Evolutionary conservation across 306 rosid genomes (phyloP).

Genomic region (Cercis canadensis): DNA sequence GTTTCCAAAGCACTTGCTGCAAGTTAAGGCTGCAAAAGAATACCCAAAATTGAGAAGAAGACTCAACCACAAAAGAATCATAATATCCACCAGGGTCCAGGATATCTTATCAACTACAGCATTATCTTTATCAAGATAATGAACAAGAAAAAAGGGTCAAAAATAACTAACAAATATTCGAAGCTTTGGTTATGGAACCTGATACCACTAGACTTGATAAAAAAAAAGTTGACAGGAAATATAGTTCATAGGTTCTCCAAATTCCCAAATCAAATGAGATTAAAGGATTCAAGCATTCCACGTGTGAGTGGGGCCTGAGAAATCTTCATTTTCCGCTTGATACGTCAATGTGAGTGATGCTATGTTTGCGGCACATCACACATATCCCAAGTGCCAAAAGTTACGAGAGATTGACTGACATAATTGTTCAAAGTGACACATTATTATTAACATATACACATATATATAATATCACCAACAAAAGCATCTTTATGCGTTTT

Average conservation of each 20-base stretch:
- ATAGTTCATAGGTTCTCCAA: slow-evolving; percentile 13
- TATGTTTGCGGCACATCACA: background rate
- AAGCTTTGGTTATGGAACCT: slow-evolving; percentile 36
- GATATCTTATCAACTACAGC: too few species aligned
- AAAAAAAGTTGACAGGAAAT: background rate
- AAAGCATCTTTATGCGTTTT: too few species aligned
- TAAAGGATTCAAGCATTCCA: too few species aligned
- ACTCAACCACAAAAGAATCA: slow-evolving; percentile 30
- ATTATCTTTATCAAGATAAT: too few species aligned
- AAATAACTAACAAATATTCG: slow-evolving; percentile 27
- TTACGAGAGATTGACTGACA: background rate
- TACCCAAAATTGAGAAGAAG: slow-evolving; percentile 30
- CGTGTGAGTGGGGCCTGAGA: slow-evolving; percentile 2
- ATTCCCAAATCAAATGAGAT: too few species aligned
- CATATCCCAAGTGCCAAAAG: background rate
- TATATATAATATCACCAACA: too few species aligned
- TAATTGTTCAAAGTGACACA: too few species aligned
- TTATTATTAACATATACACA: too few species aligned
- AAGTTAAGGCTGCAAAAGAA: slow-evolving; percentile 20
- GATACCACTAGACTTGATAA: slow-evolving; percentile 14
- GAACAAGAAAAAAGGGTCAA: slow-evolving; percentile 36
- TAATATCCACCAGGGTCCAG: slow-evolving; percentile 22
- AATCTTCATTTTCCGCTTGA: background rate
- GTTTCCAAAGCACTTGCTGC: background rate
- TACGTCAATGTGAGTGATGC: background rate